Evolutionary conservation across 495 filamentous ascomycete genomes (phyloP).

Genomic region (Rhizodiscina lignyota): DNA sequence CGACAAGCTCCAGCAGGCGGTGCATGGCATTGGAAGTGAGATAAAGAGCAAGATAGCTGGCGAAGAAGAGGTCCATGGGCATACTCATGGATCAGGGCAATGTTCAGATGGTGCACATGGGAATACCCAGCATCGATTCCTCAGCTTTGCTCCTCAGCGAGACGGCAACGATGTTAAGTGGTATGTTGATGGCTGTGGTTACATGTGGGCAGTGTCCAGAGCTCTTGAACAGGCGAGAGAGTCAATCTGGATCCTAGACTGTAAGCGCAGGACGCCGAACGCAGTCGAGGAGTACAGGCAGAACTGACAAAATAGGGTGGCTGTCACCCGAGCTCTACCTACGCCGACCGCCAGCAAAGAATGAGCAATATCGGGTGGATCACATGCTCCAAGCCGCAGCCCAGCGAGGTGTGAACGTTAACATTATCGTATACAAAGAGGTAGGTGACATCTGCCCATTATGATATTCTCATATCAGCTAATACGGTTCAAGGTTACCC

Average conservation of each 20-base stretch:
- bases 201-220: slow-evolving; percentile 77
- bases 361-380: slow-evolving; percentile 78
- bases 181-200: slow-evolving; percentile 86
- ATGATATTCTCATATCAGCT: background rate
- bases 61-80: slow-evolving; percentile 13
- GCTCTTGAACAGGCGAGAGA: slow-evolving; percentile 73
- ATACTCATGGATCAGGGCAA: slow-evolving; percentile 32
- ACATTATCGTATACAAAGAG: slow-evolving; percentile 94
- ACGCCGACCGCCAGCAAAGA: slow-evolving; percentile 63
- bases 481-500: slow-evolving; percentile 32
- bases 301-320: slow-evolving; percentile 40
- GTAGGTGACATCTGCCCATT: slow-evolving; percentile 3
- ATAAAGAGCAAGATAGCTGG: slow-evolving; percentile 29
- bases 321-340: slow-evolving; percentile 80
- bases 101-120: slow-evolving; percentile 27
- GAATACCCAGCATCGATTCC: slow-evolving; percentile 47
- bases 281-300: background rate
- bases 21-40: slow-evolving; percentile 33
- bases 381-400: slow-evolving; percentile 78
- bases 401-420: slow-evolving; percentile 70
- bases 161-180: slow-evolving; percentile 61
- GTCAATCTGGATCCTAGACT: slow-evolving; percentile 86
- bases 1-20: slow-evolving; percentile 36
- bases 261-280: slow-evolving; percentile 26
- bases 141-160: slow-evolving; percentile 62